Evolutionary conservation across 164 flowering plant species (phyloP), one percentile per base, ranked within the genome.

Genomic region (Houttuynia cordata): DNA sequence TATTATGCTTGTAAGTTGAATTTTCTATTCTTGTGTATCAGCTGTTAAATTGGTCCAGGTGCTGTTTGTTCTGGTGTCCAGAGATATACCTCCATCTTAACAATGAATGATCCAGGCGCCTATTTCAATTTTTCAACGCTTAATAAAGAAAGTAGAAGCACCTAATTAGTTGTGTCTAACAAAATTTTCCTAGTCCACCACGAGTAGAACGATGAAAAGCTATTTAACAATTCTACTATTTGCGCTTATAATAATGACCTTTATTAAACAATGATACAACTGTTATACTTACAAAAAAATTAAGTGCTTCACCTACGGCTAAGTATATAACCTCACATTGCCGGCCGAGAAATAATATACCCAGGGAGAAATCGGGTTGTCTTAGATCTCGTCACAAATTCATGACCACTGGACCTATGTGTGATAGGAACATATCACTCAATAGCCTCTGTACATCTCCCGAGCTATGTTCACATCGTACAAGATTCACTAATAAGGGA

Each of bases 401-500:
- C 81, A 79, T 64, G 55, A 88, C 58, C 64, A 91, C 71, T 20
- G 97, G 96, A 24, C 96, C 94, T 80, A 94, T 87, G 80, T 80
- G 79, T 17, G 83, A 74, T 54, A 67, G 77, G 70, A 94, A 94
- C 60, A 94, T 73, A 70, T 72, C 67, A 69, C 90, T 81, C 52
- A 91, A 67, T 45, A 77, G 76, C 20, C 23, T 70, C 67, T 79
- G 96, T 53, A 91, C 96, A 69, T 91, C 96, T 57, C 77, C 72
- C 5, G 97, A 88, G 76, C 86, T 85, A 64, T 94, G 97, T 75
- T 94, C 99, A 41, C 96, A 76, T 68, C 81, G 71, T 21, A 94
- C 83, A 24, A 94, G 87, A 63, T 87, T 84, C 45, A 85, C 84
- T 67, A 94, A 68, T 72, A 84, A 63, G 0, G 96, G 99, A 68